Evolutionary conservation across 2,329 filamentous ascomycete species (phyloP).

Genomic region (Trichothecium sympodiale): DNA sequence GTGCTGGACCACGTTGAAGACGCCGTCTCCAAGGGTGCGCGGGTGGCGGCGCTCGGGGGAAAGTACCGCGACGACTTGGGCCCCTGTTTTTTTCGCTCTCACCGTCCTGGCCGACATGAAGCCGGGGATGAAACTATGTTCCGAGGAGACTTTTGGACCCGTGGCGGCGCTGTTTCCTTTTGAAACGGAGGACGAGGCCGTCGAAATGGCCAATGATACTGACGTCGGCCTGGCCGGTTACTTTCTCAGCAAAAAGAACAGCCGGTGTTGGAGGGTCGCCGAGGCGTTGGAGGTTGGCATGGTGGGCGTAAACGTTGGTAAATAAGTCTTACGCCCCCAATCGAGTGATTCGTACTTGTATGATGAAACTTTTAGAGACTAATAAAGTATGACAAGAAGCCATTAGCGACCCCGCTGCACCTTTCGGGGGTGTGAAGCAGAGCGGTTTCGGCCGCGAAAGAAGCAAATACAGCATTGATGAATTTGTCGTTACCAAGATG

Average conservation of each 20-base stretch:
- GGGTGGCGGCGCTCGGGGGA: slow-evolving; percentile 49
- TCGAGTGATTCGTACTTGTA: too few species aligned
- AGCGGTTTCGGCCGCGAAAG: slow-evolving; percentile 29
- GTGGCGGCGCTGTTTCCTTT: slow-evolving; percentile 62
- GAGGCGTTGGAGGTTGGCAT: slow-evolving; percentile 52
- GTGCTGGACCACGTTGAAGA: slow-evolving; percentile 56
- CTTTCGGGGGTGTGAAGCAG: slow-evolving; percentile 30
- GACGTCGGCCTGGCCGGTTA: slow-evolving; percentile 67
- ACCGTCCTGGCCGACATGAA: slow-evolving; percentile 62
- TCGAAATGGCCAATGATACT: slow-evolving; percentile 53
- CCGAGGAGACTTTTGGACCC: slow-evolving; percentile 68
- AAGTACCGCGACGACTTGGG: slow-evolving; percentile 51
- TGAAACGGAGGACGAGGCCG: slow-evolving; percentile 59
- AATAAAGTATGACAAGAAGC: too few species aligned
- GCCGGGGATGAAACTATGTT: slow-evolving; percentile 52
- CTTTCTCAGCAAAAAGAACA: slow-evolving; percentile 48
- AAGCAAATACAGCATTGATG: slow-evolving; percentile 33
- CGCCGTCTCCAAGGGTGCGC: slow-evolving; percentile 50
- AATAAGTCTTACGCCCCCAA: too few species aligned
- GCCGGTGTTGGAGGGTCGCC: slow-evolving; percentile 28
- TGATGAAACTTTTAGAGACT: too few species aligned
- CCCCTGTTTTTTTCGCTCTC: slow-evolving; percentile 56
- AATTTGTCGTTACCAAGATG: slow-evolving; percentile 15
- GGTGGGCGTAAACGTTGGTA: slow-evolving; percentile 52
- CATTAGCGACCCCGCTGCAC: slow-evolving; percentile 21